These are phyloP conservation scores for Linnemannia hyalina DNA, from an alignment of 192 early-diverging fungal species.

Conservation along the genomic window DNA sequence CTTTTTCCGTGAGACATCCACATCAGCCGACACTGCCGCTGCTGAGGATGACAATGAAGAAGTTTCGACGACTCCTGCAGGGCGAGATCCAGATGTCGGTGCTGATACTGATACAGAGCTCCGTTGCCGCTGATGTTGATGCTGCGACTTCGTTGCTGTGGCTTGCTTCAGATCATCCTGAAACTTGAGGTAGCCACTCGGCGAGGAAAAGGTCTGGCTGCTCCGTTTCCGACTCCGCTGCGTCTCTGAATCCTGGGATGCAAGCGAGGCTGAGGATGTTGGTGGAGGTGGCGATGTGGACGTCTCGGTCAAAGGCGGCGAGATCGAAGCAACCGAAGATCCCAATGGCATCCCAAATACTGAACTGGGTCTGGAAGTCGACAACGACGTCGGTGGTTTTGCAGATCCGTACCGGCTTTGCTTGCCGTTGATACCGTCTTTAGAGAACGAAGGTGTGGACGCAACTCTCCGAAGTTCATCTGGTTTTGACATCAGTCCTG, in stretches of 20 bases:
- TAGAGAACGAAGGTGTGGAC: conserved; percentile 33
- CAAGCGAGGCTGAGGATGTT: conserved; percentile 7
- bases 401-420: conserved; percentile 17
- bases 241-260: conserved; percentile 3
- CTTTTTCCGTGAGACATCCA: conserved; percentile 32
- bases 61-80: neutral
- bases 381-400: conserved; percentile 4
- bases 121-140: conserved; percentile 29
- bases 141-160: neutral
- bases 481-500: conserved; percentile 3
- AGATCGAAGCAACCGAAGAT: conserved; percentile 49
- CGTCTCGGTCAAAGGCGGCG: conserved; percentile 45
- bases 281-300: conserved; percentile 42
- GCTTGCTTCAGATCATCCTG: conserved; percentile 45
- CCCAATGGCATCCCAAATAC: conserved; percentile 10
- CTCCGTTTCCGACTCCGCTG: conserved; percentile 40
- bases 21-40: neutral
- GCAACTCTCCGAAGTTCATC: conserved; percentile 46
- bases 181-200: conserved; percentile 50
- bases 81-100: neutral
- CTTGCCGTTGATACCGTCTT: conserved; percentile 23
- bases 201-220: conserved; percentile 48
- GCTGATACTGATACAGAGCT: conserved; percentile 10
- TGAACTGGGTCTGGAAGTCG: conserved; percentile 11
- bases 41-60: conserved; percentile 1